phyloP scores from a whole-genome alignment of 2,329 filamentous ascomycete species.

The Plectosphaerella sp. region DNA sequence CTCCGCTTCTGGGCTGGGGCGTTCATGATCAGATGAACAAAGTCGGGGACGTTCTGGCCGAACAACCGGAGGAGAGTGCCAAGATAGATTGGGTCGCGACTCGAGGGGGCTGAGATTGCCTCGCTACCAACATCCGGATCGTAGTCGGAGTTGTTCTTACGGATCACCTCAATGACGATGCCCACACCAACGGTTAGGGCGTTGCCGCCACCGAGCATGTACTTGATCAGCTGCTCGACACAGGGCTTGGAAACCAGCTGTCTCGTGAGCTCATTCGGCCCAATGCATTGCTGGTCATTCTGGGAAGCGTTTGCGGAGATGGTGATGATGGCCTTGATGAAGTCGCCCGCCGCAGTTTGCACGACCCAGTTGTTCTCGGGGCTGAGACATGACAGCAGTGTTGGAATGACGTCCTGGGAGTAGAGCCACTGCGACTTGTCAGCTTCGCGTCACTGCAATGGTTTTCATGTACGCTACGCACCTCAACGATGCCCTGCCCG shows the following conservation, averaged over 20 bases:
- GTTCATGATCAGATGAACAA: conserved; percentile 86
- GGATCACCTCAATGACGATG: conserved; percentile 96
- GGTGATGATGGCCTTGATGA: conserved; percentile 97
- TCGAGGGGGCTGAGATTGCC: conserved; percentile 73
- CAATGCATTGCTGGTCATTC: conserved; percentile 98
- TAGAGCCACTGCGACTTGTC: conserved; percentile 71
- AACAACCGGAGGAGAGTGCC: conserved; percentile 87
- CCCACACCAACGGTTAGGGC: conserved; percentile 93
- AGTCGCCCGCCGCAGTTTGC: conserved; percentile 94
- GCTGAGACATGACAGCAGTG: conserved; percentile 79
- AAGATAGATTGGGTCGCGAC: conserved; percentile 90
- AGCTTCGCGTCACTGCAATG: not conserved
- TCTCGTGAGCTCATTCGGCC: conserved; percentile 91
- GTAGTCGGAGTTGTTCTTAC: conserved; percentile 99
- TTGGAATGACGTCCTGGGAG: conserved; percentile 81
- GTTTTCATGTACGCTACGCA: conserved; percentile 38
- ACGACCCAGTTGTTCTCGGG: conserved; percentile 83
- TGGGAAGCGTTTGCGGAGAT: conserved; percentile 98
- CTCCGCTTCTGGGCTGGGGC: conserved; percentile 68
- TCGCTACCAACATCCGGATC: conserved; percentile 87
- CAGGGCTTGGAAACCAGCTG: conserved; percentile 87
- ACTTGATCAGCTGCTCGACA: conserved; percentile 76
- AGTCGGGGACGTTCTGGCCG: conserved; percentile 85
- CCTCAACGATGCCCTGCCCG: conserved; percentile 89
- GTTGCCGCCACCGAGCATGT: conserved; percentile 93